phyloP scores from a whole-genome alignment of 768 basidiomycete species.

The Phlebiopsis gigantea region DNA sequence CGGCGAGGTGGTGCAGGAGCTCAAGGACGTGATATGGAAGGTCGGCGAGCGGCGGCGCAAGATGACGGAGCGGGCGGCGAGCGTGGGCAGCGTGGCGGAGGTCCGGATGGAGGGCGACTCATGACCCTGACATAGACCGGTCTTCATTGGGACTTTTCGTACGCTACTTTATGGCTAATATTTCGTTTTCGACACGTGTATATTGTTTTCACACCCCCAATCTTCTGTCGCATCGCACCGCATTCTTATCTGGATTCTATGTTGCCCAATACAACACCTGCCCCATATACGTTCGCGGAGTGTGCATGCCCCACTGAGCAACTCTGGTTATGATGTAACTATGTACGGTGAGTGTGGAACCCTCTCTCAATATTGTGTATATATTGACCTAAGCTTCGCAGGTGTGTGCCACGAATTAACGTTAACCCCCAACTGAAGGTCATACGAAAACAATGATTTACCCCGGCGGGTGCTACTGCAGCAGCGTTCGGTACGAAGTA shows the following conservation, averaged over 20 bases:
- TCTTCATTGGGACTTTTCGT: not conserved
- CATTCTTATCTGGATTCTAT: not conserved
- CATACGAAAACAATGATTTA: slow-evolving; percentile 2
- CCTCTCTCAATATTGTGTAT: not conserved
- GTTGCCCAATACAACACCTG: not conserved
- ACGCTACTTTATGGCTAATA: slow-evolving; percentile 12
- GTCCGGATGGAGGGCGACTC: slow-evolving; percentile 1
- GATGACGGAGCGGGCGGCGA: slow-evolving; percentile 31
- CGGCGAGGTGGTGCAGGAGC: slow-evolving; percentile 76
- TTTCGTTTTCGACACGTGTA: slow-evolving; percentile 10
- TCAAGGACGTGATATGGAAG: slow-evolving; percentile 86
- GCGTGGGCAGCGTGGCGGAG: not conserved
- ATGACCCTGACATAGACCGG: not conserved
- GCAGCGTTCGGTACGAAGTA: slow-evolving; percentile 14
- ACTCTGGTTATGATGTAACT: not conserved
- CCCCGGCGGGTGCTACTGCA: slow-evolving; percentile 19
- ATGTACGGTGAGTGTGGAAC: not conserved
- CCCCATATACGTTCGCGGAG: not conserved
- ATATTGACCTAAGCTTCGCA: not conserved
- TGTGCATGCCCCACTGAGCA: not conserved
- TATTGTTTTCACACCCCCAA: not conserved
- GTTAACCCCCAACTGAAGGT: not conserved
- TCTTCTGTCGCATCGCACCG: not conserved
- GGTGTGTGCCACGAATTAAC: not conserved
- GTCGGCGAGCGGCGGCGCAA: slow-evolving; percentile 65